These are phyloP conservation scores for Scheffersomyces stambukii DNA, from an alignment of 1,139 yeast genomes.

Conservation along the genomic window DNA sequence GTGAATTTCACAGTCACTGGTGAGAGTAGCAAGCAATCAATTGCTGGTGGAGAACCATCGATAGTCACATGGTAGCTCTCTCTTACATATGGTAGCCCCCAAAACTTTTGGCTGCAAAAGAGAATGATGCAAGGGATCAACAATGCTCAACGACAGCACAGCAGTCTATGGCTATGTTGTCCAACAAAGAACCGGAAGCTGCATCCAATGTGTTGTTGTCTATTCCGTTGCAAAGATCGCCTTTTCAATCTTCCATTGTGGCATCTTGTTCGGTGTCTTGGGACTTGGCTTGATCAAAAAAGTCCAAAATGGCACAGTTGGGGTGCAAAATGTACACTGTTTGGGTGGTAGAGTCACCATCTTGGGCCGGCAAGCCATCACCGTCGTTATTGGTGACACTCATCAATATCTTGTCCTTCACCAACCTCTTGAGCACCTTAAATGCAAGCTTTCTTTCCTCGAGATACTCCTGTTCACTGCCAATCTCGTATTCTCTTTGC, in stretches of 20 bases:
- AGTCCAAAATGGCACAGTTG: slow-evolving; percentile 74
- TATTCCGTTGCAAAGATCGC: not conserved
- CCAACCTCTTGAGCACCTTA: slow-evolving; percentile 80
- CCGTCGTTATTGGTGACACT: slow-evolving; percentile 63
- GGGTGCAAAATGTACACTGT: slow-evolving; percentile 79
- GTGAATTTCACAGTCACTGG: no score
- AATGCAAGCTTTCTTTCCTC: slow-evolving; percentile 66
- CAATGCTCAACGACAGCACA: not conserved
- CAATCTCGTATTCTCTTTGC: slow-evolving; percentile 68
- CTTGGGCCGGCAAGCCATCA: slow-evolving; percentile 21
- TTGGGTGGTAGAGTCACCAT: slow-evolving; percentile 22
- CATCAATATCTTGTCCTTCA: slow-evolving; percentile 82
- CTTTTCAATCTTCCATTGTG: slow-evolving; percentile 3
- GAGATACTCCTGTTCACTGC: slow-evolving; percentile 68
- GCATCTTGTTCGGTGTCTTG: slow-evolving; percentile 10
- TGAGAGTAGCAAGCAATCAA: no score
- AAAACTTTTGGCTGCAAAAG: not conserved
- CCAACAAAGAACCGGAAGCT: no score
- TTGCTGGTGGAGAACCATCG: no score
- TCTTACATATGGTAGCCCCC: not conserved
- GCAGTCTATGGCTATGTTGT: no score
- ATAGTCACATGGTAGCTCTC: no score
- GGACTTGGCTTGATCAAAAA: slow-evolving; percentile 47
- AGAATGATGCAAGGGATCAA: not conserved
- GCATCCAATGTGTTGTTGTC: not conserved